Percentiles rank a stretch among this genome's conserved stretches.
Evolutionary conservation across 2,329 filamentous ascomycete species (phyloP).

Genomic region (Phialophora chinensis): DNA sequence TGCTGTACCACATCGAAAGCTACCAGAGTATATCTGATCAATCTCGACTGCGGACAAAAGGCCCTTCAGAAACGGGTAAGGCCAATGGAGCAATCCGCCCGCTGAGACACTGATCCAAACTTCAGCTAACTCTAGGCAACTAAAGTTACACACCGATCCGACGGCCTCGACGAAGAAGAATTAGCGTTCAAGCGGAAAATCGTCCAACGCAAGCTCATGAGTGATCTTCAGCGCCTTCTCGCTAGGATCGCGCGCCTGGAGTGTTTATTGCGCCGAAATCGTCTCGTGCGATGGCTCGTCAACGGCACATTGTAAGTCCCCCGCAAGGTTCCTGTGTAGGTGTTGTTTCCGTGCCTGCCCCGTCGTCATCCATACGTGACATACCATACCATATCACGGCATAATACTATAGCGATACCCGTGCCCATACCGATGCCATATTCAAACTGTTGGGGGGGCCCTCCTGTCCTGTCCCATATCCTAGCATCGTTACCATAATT

Average conservation of each 20-base stretch:
- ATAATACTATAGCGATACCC: too few species aligned
- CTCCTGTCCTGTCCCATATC: too few species aligned
- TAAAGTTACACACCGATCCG: background rate
- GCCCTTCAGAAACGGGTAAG: background rate
- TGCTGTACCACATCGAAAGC: background rate
- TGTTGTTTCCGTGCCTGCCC: background rate
- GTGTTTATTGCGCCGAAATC: background rate
- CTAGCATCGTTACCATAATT: too few species aligned
- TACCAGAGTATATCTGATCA: background rate
- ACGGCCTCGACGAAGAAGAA: background rate
- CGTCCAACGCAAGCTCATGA: background rate
- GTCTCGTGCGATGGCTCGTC: background rate
- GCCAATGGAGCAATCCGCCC: background rate
- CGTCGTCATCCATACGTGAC: too few species aligned
- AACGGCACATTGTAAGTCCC: background rate
- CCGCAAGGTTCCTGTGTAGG: background rate
- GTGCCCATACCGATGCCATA: too few species aligned
- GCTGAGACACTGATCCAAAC: background rate
- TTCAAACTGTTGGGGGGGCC: too few species aligned
- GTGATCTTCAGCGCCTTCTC: background rate
- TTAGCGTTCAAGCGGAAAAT: background rate
- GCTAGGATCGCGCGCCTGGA: background rate
- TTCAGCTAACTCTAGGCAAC: background rate
- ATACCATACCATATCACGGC: too few species aligned
- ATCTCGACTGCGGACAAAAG: background rate